phyloP scores from a whole-genome alignment of 2,329 filamentous ascomycete genomes.

The Colletotrichum sojae region DNA sequence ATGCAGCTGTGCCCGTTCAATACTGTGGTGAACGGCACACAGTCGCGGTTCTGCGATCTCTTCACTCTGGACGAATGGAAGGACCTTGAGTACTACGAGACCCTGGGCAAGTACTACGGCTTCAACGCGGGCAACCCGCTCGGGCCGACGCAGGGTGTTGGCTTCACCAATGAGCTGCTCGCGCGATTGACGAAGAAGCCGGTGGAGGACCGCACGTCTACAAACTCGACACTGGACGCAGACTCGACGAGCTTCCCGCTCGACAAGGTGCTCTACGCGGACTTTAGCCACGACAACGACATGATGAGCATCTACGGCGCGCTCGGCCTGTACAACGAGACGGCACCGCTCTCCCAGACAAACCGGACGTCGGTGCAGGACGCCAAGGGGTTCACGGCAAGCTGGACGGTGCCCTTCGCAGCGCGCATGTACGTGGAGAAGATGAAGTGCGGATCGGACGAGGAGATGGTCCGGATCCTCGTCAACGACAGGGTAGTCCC shows the following conservation, averaged over 20 bases:
- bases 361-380: conserved; percentile 61
- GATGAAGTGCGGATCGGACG: conserved; percentile 72
- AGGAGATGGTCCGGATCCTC: conserved; percentile 83
- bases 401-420: conserved; percentile 87
- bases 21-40: conserved; percentile 76
- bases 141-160: conserved; percentile 87
- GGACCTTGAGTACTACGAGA: conserved; percentile 85
- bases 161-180: conserved; percentile 89
- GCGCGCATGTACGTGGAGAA: conserved; percentile 90
- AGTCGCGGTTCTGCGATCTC: conserved; percentile 82
- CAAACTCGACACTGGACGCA: conserved; percentile 82
- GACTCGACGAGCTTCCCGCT: conserved; percentile 81
- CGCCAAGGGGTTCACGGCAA: conserved; percentile 78
- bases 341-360: conserved; percentile 65
- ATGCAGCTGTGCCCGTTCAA: conserved; percentile 94
- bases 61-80: conserved; percentile 83
- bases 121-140: conserved; percentile 83
- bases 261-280: conserved; percentile 79
- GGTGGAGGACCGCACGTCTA: conserved; percentile 80
- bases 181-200: conserved; percentile 80
- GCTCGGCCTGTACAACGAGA: conserved; percentile 82
- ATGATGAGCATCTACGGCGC: conserved; percentile 84
- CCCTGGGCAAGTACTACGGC: conserved; percentile 87
- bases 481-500: conserved; percentile 88
- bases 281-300: conserved; percentile 94